These are phyloP conservation scores for Ophiostoma pallidulum DNA, from an alignment of 2,329 filamentous ascomycete species.

Conservation along the genomic window DNA sequence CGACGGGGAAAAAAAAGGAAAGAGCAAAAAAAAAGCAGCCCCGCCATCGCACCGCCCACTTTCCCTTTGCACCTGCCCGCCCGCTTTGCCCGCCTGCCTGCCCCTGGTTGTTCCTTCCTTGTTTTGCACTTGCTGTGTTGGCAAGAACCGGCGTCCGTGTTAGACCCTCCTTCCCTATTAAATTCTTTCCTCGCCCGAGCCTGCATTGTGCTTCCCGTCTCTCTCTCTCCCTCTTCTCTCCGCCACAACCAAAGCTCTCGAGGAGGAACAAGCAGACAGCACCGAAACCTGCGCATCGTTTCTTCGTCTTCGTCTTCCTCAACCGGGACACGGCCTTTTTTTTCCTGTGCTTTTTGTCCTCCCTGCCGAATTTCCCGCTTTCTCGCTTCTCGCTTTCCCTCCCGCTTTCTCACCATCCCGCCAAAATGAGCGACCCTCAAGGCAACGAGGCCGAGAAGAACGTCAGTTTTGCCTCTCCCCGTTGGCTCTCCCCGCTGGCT, in stretches of 20 bases:
- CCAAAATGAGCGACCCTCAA: constrained; percentile 75
- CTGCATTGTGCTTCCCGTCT: neutral
- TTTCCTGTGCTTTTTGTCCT: neutral
- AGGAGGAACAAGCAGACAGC: neutral
- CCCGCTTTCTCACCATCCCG: neutral
- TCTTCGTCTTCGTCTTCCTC: neutral
- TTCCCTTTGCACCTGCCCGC: neutral
- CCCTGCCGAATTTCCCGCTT: neutral
- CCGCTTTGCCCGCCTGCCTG: neutral
- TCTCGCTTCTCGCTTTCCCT: neutral
- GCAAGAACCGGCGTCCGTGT: too few species aligned
- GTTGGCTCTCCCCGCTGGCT: neutral
- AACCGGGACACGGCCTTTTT: too few species aligned
- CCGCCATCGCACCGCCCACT: constrained; percentile 13
- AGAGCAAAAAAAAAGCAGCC: neutral
- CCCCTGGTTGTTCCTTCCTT: constrained; percentile 9
- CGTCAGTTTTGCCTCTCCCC: constrained; percentile 33
- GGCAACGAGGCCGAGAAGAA: constrained; percentile 98
- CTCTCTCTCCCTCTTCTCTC: constrained; percentile 2
- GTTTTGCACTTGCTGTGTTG: constrained; percentile 2
- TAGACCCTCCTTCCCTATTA: too few species aligned
- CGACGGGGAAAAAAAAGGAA: neutral
- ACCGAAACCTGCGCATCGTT: neutral
- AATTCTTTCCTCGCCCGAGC: neutral
- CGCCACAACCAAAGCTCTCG: neutral